Percentiles rank a stretch among this genome's conserved stretches.
Evolutionary conservation across 2,329 filamentous ascomycete species (phyloP).

Genomic region (Fusarium caatingaense): DNA sequence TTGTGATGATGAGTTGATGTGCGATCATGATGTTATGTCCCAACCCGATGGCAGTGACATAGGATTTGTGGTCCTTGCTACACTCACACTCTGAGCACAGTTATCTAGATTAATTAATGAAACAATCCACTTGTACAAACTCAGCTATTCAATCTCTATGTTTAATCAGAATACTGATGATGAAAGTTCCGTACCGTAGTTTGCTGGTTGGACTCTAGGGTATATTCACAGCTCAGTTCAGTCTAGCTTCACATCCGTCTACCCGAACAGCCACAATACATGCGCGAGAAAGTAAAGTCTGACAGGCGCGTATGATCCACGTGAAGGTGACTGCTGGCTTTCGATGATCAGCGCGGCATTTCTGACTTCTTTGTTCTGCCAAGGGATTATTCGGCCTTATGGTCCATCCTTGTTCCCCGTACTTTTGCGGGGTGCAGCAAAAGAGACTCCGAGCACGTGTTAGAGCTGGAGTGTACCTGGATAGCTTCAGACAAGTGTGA

Average conservation of each 20-base stretch:
- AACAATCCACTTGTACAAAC: not conserved
- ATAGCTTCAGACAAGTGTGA: not conserved
- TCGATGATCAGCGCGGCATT: conserved; percentile 2
- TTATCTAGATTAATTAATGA: not conserved
- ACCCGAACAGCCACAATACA: not conserved
- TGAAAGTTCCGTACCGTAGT: not conserved
- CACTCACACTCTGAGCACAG: not conserved
- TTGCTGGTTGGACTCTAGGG: not conserved
- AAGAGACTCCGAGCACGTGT: conserved; percentile 14
- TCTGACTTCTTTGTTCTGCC: conserved; percentile 3
- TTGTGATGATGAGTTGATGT: not conserved
- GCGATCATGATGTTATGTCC: not conserved
- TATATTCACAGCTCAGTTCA: not conserved
- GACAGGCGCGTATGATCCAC: not conserved
- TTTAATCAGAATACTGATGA: not conserved
- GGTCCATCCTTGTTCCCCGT: conserved; percentile 18
- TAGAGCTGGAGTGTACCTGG: not conserved
- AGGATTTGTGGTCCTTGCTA: not conserved
- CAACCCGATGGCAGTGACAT: too few relatives aligned
- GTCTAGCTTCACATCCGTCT: not conserved
- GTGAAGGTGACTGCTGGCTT: conserved; percentile 2
- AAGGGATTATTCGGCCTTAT: conserved; percentile 1
- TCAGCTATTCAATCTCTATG: not conserved
- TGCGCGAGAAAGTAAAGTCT: not conserved
- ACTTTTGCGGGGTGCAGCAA: conserved; percentile 22